Percentiles rank a stretch among this genome's conserved stretches.
Evolutionary conservation across 768 basidiomycete genomes (phyloP).

Genomic region (Boletus reticulatus): DNA sequence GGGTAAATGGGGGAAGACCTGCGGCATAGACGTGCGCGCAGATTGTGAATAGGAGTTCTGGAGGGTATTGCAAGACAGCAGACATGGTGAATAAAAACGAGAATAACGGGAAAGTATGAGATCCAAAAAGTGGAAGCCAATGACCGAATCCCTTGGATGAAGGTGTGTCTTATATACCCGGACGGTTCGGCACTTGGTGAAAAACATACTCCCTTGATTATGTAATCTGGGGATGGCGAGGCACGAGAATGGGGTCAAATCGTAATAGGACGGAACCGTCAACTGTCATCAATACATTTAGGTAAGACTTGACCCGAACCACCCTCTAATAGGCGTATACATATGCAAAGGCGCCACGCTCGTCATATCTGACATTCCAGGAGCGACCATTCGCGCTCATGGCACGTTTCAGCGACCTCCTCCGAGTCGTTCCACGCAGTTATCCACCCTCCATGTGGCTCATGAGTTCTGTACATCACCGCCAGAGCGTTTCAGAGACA

Average conservation of each 20-base stretch:
- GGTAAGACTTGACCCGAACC: background rate
- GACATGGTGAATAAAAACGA: conserved; percentile 11
- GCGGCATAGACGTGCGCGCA: conserved; percentile 70
- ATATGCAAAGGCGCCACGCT: background rate
- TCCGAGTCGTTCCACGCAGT: too few relatives aligned
- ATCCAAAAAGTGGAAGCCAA: background rate
- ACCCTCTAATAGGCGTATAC: background rate
- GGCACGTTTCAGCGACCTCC: background rate
- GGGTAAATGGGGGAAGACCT: conserved; percentile 49
- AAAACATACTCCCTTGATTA: background rate
- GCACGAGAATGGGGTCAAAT: conserved; percentile 8
- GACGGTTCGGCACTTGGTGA: conserved; percentile 10
- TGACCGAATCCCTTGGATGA: background rate
- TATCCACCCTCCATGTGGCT: background rate
- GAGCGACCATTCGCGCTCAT: background rate
- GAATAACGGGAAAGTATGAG: too few relatives aligned
- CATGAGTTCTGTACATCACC: too few relatives aligned
- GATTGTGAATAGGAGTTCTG: conserved; percentile 70
- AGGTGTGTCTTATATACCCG: conserved; percentile 3
- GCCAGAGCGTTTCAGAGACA: background rate
- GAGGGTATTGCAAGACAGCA: conserved; percentile 51
- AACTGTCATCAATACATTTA: background rate
- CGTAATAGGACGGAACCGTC: conserved; percentile 15
- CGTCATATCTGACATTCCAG: background rate
- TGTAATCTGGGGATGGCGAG: conserved; percentile 23